Evolutionary conservation across 2,329 filamentous ascomycete species (phyloP), one percentile per base, ranked within the genome.

Genomic region (Lachnellula hyalina): DNA sequence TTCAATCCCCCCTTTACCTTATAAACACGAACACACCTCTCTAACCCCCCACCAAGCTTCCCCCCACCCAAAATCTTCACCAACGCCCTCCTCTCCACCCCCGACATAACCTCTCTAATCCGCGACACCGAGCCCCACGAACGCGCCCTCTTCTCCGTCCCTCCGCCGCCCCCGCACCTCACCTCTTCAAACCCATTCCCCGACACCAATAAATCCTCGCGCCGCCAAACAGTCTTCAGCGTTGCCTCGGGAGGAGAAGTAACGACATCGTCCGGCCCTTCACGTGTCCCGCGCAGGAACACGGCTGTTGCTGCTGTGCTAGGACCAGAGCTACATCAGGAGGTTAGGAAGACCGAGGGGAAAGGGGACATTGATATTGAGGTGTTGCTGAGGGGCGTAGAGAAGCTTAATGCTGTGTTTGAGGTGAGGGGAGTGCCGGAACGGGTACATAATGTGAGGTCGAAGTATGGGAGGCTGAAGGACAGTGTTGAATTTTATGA

Each of bases 41-140:
- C 53, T 60, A 53, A 58, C 48, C 59, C 51, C 49, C 57, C 19
- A 53, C 32, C 49, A 48, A 95, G 90, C 35, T 97, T 97, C 65
- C 90, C 90, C 41, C 83, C 83, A 2, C 90, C 93, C n/a, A 95
- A 90, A 67, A 91, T 94, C 67, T 99, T 97, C 74, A 94, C 92
- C 63, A 96, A 96, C 71, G 91, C 94, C 35, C 81, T 99, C 40
- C 84, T 97, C 48, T 85, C 87, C 54, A 85, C 85, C 62, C 86
- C 92, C 71, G 94, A 99, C 71, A 97, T 99, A 64, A 97, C 94
- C 4, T 83, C 89, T 12, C 77, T 99, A 47, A 96, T 99, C 67
- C 89, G 94, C 57, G 94, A 99, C 71, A 96, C 93, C 3, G 94
- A 99, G 72, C 76, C 87, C 21, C 93, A 97, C 74, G 94, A 99